These are phyloP conservation scores for Wallemia ichthyophaga DNA, from an alignment of 1,284 basidiomycete species.

Conservation along the genomic window DNA sequence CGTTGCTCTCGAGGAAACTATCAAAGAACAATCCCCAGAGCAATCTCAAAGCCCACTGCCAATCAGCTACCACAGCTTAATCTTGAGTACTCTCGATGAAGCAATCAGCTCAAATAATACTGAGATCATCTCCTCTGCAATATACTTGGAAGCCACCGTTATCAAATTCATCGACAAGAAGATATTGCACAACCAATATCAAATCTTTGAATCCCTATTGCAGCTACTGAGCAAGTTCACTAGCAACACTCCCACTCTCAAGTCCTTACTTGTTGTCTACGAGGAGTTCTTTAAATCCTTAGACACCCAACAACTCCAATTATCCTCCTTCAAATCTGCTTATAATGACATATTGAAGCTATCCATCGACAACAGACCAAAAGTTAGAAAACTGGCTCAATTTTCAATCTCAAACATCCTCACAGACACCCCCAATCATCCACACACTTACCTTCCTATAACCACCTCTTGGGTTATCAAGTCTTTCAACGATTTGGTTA, in stretches of 20 bases:
- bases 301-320: constrained; percentile 32
- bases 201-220: constrained; percentile 50
- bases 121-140: constrained; percentile 19
- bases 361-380: constrained; percentile 61
- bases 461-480: constrained; percentile 48
- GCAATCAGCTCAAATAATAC: constrained; percentile 9
- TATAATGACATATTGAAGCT: constrained; percentile 53
- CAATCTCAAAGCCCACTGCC: constrained; percentile 36
- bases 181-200: constrained; percentile 26
- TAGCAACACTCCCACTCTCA: constrained; percentile 24
- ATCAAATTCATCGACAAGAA: constrained; percentile 17
- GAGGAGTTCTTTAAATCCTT: constrained; percentile 33
- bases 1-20: constrained; percentile 58
- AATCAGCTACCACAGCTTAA: constrained; percentile 64
- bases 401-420: constrained; percentile 54
- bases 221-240: constrained; percentile 10
- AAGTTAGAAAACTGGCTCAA: constrained; percentile 69
- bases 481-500: constrained; percentile 30
- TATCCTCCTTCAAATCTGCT: constrained; percentile 34
- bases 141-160: constrained; percentile 39
- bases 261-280: constrained; percentile 40
- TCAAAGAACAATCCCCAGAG: constrained; percentile 45
- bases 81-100: constrained; percentile 23
- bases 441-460: constrained; percentile 48
- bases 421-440: constrained; percentile 38